Conservation (phyloP, 169 alveolate species). For the Plasmodium relictum region DNA sequence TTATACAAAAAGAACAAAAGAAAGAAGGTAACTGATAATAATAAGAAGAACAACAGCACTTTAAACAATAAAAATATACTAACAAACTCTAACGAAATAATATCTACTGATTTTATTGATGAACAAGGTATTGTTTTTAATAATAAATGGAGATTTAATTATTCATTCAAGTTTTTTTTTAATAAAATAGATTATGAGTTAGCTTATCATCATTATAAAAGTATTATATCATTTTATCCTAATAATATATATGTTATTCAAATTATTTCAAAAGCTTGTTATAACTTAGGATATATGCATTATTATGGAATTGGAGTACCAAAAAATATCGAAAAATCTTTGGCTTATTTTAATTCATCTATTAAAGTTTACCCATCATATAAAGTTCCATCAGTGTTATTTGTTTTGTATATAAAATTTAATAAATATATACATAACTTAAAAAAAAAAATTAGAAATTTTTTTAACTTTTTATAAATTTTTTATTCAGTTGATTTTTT, state of each 20-base stretch:
- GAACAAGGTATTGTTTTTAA: slow-evolving; percentile 52
- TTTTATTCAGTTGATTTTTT: background rate
- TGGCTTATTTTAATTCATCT: slow-evolving; percentile 60
- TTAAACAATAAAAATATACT: background rate
- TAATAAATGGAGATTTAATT: slow-evolving; percentile 55
- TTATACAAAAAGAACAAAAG: slow-evolving; percentile 8
- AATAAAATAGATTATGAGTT: slow-evolving; percentile 54
- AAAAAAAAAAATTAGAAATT: slow-evolving; percentile 28
- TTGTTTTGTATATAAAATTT: slow-evolving; percentile 46
- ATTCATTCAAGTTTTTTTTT: slow-evolving; percentile 32
- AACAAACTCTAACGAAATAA: slow-evolving; percentile 1
- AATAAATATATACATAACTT: slow-evolving; percentile 23
- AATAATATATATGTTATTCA: slow-evolving; percentile 50
- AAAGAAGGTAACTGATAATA: background rate
- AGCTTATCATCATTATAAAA: slow-evolving; percentile 71
- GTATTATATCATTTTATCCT: slow-evolving; percentile 67
- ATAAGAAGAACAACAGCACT: background rate
- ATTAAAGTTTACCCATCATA: slow-evolving; percentile 58
- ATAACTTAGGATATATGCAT: slow-evolving; percentile 67
- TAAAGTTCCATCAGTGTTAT: slow-evolving; percentile 52
- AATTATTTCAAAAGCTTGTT: slow-evolving; percentile 51
- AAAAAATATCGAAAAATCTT: slow-evolving; percentile 53
- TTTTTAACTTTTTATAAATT: slow-evolving; percentile 10
- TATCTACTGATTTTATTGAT: slow-evolving; percentile 45
- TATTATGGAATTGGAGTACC: slow-evolving; percentile 73